A percentile compares a stretch with the other conserved stretches of the same genome.
Conservation (phyloP, 1,284 basidiomycete genomes). For the Vanrija pseudolonga region DNA sequence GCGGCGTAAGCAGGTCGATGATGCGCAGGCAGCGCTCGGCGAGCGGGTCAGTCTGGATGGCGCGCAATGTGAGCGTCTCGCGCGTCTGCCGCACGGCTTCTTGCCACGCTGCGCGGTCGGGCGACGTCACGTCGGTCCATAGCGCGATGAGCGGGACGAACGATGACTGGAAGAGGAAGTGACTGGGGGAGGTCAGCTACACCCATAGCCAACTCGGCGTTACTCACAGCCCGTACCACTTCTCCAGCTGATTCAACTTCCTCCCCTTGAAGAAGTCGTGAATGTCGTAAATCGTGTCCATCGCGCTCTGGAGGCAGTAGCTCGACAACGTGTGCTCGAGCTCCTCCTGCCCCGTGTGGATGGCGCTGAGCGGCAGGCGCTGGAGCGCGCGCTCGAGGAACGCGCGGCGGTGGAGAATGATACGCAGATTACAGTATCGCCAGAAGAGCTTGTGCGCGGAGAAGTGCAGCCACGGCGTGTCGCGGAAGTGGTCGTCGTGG, state of each 20-base stretch:
- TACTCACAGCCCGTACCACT: constrained; percentile 27
- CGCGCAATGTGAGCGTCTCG: constrained; percentile 7
- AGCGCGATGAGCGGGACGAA: constrained; percentile 26
- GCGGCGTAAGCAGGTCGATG: constrained; percentile 16
- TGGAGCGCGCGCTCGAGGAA: constrained; percentile 23
- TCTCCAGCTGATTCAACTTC: constrained; percentile 13
- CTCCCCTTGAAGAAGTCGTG: constrained; percentile 17
- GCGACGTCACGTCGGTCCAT: constrained; percentile 15
- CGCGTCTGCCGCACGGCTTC: constrained; percentile 14
- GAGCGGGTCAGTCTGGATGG: constrained; percentile 13
- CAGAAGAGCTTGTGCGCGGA: constrained; percentile 25
- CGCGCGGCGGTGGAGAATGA: constrained; percentile 19
- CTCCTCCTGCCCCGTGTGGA: background rate
- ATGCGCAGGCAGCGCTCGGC: constrained; percentile 17
- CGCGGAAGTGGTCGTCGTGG: constrained; percentile 2
- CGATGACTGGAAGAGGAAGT: constrained; percentile 27
- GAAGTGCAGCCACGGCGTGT: constrained; percentile 22
- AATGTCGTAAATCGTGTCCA: constrained; percentile 22
- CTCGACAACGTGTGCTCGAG: constrained; percentile 10
- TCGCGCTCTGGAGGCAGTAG: constrained; percentile 15
- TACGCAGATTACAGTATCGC: constrained; percentile 25
- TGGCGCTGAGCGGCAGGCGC: constrained; percentile 5
- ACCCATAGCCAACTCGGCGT: background rate
- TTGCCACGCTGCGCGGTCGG: constrained; percentile 5
- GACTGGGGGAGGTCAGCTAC: constrained; percentile 8